Percentiles rank a stretch among this genome's conserved stretches.
phyloP scores from a whole-genome alignment of 1,284 basidiomycete genomes.

The Rhodotorula glutinis region DNA sequence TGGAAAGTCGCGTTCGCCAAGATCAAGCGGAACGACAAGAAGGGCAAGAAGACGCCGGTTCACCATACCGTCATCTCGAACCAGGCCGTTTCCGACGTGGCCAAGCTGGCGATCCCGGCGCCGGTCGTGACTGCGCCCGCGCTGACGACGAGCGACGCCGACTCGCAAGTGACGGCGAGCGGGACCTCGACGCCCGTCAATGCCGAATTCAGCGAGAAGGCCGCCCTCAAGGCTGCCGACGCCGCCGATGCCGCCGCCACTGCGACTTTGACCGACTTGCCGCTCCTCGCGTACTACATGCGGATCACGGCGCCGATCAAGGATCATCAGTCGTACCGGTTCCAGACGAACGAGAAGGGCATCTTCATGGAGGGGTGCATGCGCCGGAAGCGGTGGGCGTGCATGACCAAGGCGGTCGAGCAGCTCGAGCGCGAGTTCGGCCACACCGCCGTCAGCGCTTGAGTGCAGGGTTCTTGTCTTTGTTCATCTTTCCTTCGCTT shows the following conservation, averaged over 20 bases:
- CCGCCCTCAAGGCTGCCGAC: not conserved
- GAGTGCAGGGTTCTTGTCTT: too few species aligned
- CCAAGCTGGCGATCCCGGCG: not conserved
- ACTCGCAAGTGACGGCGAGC: too few species aligned
- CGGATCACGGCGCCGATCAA: not conserved
- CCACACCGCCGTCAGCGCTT: not conserved
- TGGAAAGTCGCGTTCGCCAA: not conserved
- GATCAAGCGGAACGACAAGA: not conserved
- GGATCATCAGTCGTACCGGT: too few species aligned
- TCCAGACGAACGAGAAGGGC: not conserved
- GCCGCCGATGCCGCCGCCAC: not conserved
- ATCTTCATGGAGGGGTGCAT: not conserved
- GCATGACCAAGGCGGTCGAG: not conserved
- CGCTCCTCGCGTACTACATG: slow-evolving; percentile 7
- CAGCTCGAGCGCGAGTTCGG: slow-evolving; percentile 5
- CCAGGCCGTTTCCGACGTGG: not conserved
- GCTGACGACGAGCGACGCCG: not conserved
- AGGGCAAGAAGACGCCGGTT: too few species aligned
- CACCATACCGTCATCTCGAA: not conserved
- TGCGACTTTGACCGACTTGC: not conserved
- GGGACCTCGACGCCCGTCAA: too few species aligned
- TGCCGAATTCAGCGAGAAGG: not conserved
- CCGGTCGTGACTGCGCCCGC: too few species aligned
- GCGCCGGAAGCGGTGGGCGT: not conserved
- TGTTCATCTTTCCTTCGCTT: too few species aligned